phyloP scores from a whole-genome alignment of 108 stramenopile species.

The Cylindrotheca fusiformis region DNA sequence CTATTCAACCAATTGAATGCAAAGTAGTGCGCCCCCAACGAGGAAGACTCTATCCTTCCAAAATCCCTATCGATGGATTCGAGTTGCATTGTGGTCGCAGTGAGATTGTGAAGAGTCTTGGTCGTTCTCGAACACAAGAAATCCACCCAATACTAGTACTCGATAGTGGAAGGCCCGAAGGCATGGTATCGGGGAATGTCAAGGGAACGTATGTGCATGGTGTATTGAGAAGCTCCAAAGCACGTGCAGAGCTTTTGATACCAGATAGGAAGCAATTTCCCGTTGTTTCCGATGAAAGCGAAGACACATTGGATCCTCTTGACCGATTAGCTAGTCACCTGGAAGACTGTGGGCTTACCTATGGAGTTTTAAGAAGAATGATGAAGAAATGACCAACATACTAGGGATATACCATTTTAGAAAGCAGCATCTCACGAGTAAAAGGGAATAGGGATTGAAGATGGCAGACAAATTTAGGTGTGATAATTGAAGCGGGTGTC shows the following conservation, averaged over 20 bases:
- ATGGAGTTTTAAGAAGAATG: slow-evolving; percentile 12
- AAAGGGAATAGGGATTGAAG: no score
- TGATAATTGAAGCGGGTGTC: no score
- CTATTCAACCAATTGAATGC: slow-evolving; percentile 26
- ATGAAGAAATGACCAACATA: slow-evolving; percentile 4
- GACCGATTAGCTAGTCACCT: slow-evolving; percentile 29
- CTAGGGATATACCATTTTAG: no score
- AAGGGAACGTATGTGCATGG: slow-evolving; percentile 42
- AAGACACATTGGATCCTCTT: slow-evolving; percentile 17
- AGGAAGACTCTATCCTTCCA: slow-evolving; percentile 27
- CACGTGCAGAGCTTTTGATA: slow-evolving; percentile 28
- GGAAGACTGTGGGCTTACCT: slow-evolving; percentile 24
- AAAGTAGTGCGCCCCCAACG: slow-evolving; percentile 19
- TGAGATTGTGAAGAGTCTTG: slow-evolving; percentile 5
- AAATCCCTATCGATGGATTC: slow-evolving; percentile 22
- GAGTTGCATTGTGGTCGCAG: slow-evolving; percentile 38
- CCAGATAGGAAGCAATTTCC: slow-evolving; percentile 6
- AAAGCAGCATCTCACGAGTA: no score
- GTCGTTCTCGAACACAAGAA: neutral
- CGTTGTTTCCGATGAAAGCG: neutral
- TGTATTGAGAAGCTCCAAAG: slow-evolving; percentile 23
- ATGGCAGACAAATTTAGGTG: no score
- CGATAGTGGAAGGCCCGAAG: slow-evolving; percentile 32
- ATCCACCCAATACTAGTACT: slow-evolving; percentile 23
- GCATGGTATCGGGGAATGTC: slow-evolving; percentile 26